Evolutionary conservation across 2,329 filamentous ascomycete genomes (phyloP).

Genomic region (Colletotrichum nymphaeae): DNA sequence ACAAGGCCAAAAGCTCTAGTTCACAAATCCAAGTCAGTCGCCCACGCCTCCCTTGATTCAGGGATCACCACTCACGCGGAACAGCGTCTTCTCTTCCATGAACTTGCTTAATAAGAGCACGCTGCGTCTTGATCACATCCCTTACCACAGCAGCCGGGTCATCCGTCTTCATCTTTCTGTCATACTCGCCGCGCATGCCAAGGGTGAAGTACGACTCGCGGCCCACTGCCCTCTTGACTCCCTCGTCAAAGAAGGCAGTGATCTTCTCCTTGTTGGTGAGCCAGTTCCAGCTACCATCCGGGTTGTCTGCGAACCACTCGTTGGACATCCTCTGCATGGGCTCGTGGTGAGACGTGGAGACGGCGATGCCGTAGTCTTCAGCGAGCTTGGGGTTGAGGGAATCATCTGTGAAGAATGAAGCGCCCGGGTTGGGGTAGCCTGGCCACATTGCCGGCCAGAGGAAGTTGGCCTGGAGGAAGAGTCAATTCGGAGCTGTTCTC

Average conservation of each 20-base stretch:
- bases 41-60: too few species aligned
- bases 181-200: constrained; percentile 70
- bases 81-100: constrained; percentile 57
- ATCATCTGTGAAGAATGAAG: constrained; percentile 73
- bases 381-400: constrained; percentile 67
- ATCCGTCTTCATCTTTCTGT: constrained; percentile 61
- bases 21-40: not conserved
- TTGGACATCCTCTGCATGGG: constrained; percentile 72
- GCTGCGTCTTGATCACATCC: constrained; percentile 65
- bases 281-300: constrained; percentile 69
- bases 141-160: constrained; percentile 64
- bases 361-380: constrained; percentile 72
- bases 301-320: constrained; percentile 51
- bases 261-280: constrained; percentile 66
- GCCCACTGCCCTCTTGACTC: constrained; percentile 63
- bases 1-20: constrained; percentile 70
- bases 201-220: constrained; percentile 70
- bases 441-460: constrained; percentile 77
- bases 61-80: constrained; percentile 47
- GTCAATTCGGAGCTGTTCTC: not conserved
- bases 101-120: constrained; percentile 63
- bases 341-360: constrained; percentile 74
- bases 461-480: constrained; percentile 64
- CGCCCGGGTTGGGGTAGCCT: constrained; percentile 56
- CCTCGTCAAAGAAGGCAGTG: constrained; percentile 66